These are phyloP conservation scores for Lactuca sativa DNA, from an alignment of 129 eudicot species.

Conservation along the genomic window DNA sequence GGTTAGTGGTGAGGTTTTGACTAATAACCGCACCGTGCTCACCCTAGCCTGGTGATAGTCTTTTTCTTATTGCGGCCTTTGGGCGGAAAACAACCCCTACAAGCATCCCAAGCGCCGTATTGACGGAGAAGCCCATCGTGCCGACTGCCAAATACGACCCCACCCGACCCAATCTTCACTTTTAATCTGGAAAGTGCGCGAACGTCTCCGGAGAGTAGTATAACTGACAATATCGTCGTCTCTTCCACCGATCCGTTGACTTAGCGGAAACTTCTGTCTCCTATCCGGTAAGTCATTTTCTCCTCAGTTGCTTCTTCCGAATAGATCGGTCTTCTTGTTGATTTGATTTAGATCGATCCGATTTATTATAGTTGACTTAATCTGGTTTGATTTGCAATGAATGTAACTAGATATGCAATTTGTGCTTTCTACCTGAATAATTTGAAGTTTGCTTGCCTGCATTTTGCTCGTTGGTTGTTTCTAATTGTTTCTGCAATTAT, in stretches of 20 bases:
- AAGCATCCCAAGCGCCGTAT: slow-evolving; percentile 24
- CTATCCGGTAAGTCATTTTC: neutral
- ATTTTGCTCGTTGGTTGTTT: neutral
- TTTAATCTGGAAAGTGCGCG: neutral
- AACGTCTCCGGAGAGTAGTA: neutral
- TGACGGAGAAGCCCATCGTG: slow-evolving; percentile 13
- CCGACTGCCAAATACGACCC: neutral
- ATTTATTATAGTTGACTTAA: neutral
- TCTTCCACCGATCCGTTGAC: neutral
- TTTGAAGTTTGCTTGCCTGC: neutral
- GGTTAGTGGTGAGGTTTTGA: too few relatives aligned
- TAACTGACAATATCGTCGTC: neutral
- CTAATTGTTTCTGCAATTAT: neutral
- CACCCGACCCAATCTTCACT: slow-evolving; percentile 15
- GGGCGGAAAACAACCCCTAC: slow-evolving; percentile 11
- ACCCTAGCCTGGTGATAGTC: too few relatives aligned
- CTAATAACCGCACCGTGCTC: too few relatives aligned
- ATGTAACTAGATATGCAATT: neutral
- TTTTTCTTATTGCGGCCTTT: slow-evolving; percentile 5
- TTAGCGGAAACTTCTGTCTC: neutral
- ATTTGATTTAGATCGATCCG: neutral
- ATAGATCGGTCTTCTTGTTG: neutral
- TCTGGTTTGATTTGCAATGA: neutral
- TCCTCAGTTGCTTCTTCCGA: slow-evolving; percentile 1
- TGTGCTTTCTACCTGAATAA: neutral